phyloP scores from a whole-genome alignment of 495 filamentous ascomycete species.

The Aspergillus affinis region DNA sequence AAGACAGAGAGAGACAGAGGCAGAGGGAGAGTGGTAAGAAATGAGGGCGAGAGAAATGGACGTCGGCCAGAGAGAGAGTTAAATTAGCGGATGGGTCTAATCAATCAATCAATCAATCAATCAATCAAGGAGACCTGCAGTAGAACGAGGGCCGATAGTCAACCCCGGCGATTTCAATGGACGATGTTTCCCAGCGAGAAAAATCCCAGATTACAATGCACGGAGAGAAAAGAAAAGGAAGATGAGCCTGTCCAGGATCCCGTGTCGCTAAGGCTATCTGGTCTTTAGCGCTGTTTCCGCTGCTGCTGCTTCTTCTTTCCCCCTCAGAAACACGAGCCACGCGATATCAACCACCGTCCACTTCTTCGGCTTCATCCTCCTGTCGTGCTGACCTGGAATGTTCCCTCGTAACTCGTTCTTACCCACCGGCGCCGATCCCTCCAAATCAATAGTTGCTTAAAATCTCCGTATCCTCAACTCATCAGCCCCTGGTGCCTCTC shows the following conservation, averaged over 20 bases:
- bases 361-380: slow-evolving; percentile 6
- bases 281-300: not conserved
- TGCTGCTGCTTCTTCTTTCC: not conserved
- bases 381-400: not conserved
- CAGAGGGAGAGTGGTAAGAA: not conserved
- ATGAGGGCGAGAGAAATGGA: not conserved
- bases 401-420: not conserved
- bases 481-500: not conserved
- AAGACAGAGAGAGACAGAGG: slow-evolving; percentile 6
- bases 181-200: too few relatives aligned
- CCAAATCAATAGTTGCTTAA: not conserved
- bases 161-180: not conserved
- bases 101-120: slow-evolving; percentile 6
- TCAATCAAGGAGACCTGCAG: not conserved
- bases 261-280: slow-evolving; percentile 15
- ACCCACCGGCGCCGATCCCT: not conserved
- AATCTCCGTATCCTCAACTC: not conserved
- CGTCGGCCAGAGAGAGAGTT: not conserved
- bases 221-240: not conserved
- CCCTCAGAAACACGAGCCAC: not conserved
- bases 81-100: slow-evolving; percentile 1
- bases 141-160: not conserved
- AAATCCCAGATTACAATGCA: not conserved
- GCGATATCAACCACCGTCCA: not conserved
- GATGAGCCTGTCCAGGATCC: not conserved